Conservation (phyloP, 169 alveolate genomes). For the Perkinsus marinus region DNA sequence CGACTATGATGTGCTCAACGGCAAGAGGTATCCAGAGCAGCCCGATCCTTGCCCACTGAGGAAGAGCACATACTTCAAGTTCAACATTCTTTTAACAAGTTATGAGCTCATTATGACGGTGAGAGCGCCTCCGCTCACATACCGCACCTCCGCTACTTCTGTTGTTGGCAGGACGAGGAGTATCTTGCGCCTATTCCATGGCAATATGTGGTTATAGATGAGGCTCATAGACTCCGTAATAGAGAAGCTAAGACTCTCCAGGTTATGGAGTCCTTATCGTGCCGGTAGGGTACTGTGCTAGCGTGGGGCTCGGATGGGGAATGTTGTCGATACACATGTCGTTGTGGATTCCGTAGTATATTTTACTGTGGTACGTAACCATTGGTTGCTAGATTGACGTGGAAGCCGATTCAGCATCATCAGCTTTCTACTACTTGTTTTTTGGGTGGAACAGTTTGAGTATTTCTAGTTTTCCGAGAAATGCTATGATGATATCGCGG, state of each 20-base stretch:
- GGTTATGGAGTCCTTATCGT: conserved; percentile 27
- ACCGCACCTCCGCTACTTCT: no score
- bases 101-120: conserved; percentile 58
- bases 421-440: no score
- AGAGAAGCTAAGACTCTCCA: conserved; percentile 53
- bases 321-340: no score
- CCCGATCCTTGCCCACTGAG: conserved; percentile 23
- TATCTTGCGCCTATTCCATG: background rate
- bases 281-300: background rate
- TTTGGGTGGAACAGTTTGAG: no score
- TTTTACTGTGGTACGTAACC: no score
- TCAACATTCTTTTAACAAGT: conserved; percentile 58
- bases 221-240: conserved; percentile 80
- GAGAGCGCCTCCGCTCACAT: no score
- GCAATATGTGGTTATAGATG: conserved; percentile 79
- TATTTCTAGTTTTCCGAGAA: no score
- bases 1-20: background rate
- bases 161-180: background rate
- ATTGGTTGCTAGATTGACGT: no score
- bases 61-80: conserved; percentile 49
- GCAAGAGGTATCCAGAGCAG: background rate
- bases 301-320: no score
- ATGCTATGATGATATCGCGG: no score
- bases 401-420: no score
- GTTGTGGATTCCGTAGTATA: no score